Evolutionary conservation across 345 rosid genomes (phyloP).

Genomic region (Melaleuca alternifolia): DNA sequence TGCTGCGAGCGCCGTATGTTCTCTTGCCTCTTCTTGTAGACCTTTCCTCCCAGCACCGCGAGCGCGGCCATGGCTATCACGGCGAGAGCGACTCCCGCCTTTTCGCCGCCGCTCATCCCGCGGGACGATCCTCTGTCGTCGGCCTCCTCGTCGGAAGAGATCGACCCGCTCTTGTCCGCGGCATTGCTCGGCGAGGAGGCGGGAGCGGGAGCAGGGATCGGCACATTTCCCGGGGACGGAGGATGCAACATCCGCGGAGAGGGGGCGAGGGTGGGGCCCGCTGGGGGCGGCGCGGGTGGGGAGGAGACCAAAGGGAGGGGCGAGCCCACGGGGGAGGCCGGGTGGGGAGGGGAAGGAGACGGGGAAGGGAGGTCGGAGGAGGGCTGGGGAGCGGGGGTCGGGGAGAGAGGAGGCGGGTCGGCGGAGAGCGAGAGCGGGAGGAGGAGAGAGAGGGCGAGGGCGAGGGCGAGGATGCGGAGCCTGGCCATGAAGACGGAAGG

Average conservation of each 20-base stretch:
- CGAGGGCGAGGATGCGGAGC: constrained; percentile 3
- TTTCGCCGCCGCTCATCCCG: constrained; percentile 46
- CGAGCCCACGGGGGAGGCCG: constrained; percentile 12
- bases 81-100: constrained; percentile 47
- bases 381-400: constrained; percentile 11
- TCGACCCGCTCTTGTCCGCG: constrained; percentile 12
- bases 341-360: neutral
- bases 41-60: constrained; percentile 36
- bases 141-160: constrained; percentile 5
- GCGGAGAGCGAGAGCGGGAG: constrained; percentile 1
- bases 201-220: constrained; percentile 13
- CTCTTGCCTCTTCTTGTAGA: constrained; percentile 60
- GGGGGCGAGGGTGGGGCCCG: constrained; percentile 13
- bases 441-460: neutral
- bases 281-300: constrained; percentile 11
- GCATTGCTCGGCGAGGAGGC: constrained; percentile 16
- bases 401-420: constrained; percentile 6
- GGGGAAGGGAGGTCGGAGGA: constrained; percentile 2
- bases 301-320: neutral
- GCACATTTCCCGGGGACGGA: neutral
- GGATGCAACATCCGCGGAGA: constrained; percentile 5
- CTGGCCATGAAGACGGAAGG: neutral
- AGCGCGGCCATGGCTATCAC: constrained; percentile 35
- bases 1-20: constrained; percentile 48
- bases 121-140: neutral